Percentiles rank a stretch among this genome's conserved stretches.
These are phyloP conservation scores for Alisma plantagoaquatica DNA, from an alignment of 106 monocot genomes.

Conservation along the genomic window DNA sequence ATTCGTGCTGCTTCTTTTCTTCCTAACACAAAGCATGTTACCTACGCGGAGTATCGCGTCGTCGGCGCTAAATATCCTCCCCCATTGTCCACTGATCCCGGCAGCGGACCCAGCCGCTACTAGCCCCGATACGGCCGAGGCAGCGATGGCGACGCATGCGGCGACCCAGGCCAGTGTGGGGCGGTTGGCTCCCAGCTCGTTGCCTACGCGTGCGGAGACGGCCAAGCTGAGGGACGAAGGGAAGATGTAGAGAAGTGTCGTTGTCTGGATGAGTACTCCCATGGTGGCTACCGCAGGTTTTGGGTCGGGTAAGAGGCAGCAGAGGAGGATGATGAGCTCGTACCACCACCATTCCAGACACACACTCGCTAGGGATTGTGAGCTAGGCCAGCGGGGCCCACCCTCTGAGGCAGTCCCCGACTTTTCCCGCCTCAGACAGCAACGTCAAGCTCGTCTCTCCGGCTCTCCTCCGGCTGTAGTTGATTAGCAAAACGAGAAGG, in stretches of 20 bases:
- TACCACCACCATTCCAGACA: slow-evolving; percentile 34
- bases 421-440: no score
- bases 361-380: slow-evolving; percentile 14
- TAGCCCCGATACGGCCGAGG: slow-evolving; percentile 14
- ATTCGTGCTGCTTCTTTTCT: no score
- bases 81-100: slow-evolving; percentile 16
- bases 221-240: slow-evolving; percentile 24
- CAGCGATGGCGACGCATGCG: slow-evolving; percentile 4
- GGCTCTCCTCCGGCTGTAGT: slow-evolving; percentile 7
- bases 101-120: slow-evolving; percentile 13
- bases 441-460: no score
- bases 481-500: slow-evolving; percentile 10
- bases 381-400: slow-evolving; percentile 16
- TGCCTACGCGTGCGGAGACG: slow-evolving; percentile 20
- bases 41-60: slow-evolving; percentile 12
- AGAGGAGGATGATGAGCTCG: slow-evolving; percentile 25
- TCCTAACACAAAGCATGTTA: no score
- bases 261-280: slow-evolving; percentile 25
- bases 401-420: slow-evolving; percentile 17
- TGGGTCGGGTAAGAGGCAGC: slow-evolving; percentile 16
- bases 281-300: slow-evolving; percentile 17
- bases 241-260: slow-evolving; percentile 21
- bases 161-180: slow-evolving; percentile 5
- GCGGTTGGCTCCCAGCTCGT: slow-evolving; percentile 20
- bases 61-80: slow-evolving; percentile 14